Percentiles rank a stretch among this genome's conserved stretches.
Conservation (phyloP, 2,329 filamentous ascomycete species). For the Talaromyces sp. region DNA sequence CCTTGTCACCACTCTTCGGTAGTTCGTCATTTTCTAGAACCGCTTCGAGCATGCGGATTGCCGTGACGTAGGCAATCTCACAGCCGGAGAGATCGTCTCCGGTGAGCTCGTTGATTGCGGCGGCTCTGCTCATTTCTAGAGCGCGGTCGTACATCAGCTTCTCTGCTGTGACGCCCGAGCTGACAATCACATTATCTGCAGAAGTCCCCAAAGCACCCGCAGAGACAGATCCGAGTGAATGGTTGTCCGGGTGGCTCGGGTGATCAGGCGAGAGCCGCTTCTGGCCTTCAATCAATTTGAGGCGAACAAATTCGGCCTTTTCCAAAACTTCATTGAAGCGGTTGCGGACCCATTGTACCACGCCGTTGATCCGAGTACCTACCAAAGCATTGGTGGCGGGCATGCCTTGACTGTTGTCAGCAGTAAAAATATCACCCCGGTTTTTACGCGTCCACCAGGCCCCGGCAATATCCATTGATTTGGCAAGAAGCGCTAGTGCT, state of each 20-base stretch:
- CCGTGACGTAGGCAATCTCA: conserved; percentile 87
- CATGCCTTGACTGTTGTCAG: conserved; percentile 40
- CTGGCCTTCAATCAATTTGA: conserved; percentile 82
- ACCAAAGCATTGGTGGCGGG: conserved; percentile 45
- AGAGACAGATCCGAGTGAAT: conserved; percentile 53
- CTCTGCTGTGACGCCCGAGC: conserved; percentile 85
- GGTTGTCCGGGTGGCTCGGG: conserved; percentile 76
- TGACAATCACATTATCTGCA: conserved; percentile 74
- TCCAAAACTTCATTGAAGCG: conserved; percentile 97
- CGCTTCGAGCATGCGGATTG: conserved; percentile 90
- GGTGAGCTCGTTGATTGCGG: conserved; percentile 92
- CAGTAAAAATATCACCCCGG: conserved; percentile 52
- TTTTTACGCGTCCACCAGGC: conserved; percentile 83
- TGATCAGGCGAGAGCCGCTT: conserved; percentile 77
- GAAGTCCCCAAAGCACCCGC: conserved; percentile 57
- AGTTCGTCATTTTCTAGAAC: conserved; percentile 78
- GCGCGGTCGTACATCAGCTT: conserved; percentile 98
- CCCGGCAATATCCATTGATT: conserved; percentile 92
- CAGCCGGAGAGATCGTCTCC: conserved; percentile 82
- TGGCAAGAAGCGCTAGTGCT: conserved; percentile 78
- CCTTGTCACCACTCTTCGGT: conserved; percentile 20
- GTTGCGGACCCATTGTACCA: conserved; percentile 89
- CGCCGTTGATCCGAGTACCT: conserved; percentile 74
- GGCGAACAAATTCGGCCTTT: conserved; percentile 89
- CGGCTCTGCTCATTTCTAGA: conserved; percentile 89